Base-by-base conservation (phyloP, 2,329 filamentous ascomycete genomes). In the Sclerotinia subarctica region DNA sequence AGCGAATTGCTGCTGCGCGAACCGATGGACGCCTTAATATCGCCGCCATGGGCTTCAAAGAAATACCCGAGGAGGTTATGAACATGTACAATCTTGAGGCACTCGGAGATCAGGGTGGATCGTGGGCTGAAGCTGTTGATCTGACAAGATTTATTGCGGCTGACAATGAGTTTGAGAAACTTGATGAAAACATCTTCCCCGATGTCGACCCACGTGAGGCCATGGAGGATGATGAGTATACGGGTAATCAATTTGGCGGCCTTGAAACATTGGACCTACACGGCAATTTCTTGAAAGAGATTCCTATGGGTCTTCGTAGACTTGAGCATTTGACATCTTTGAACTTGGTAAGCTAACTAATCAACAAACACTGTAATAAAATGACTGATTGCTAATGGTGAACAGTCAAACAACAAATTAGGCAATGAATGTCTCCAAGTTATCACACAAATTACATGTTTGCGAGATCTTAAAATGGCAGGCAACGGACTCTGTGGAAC, bases 111-210 rank as follows among this genome's bases (percentile, higher is more conserved):
- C 81, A 85, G 29, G 87, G 85, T 47, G 85, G 88, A 15, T 87
- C 89, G 46, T 98, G 95, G 95, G 93, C 93, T 2, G 94, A 98
- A 78, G 90, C 91, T 69, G 92, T 98, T 15, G 94, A 98, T 76
- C 80, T 98, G 57, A 90, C 89, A 0, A 88, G 90, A 70, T 88
- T 98, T 62, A 87, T 95, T 71, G 93, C 91, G 7, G 93, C 94
- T 11, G 93, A 97, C 76, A 98, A 99, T 75, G 92, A 97, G 75
- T 79, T 99, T 59, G 88, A 92, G 74, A 82, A 83, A 44, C 82
- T 98, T 46, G 85, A 88, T 2, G 91, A 95, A 24, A 81, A 82
- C 2, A 82, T 93, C 24, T 97, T 98, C 73, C 94, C 94, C 0
- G 93, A 97, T 73, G 79, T 84, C 26, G 82, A 83, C 47, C 83